Evolutionary conservation across 73 alveolate species (phyloP).

Genomic region (Blepharisma japonicum): DNA sequence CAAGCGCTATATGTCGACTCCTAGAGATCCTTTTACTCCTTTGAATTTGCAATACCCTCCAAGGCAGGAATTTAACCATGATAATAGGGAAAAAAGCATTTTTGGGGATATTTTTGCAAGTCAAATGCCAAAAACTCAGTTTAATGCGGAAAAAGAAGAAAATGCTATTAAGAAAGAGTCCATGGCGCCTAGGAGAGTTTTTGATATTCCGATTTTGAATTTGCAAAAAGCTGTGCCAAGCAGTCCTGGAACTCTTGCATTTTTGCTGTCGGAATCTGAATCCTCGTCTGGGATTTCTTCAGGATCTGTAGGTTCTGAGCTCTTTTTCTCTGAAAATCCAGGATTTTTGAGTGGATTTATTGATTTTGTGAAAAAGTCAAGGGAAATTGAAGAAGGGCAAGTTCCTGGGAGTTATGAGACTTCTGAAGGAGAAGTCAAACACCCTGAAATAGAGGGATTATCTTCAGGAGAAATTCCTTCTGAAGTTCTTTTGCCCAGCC

Average conservation of each 20-base stretch:
- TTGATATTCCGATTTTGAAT: constrained; percentile 1
- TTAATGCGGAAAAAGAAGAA: constrained; percentile 2
- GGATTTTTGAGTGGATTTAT: constrained; percentile 10
- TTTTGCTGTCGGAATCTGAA: constrained; percentile 4
- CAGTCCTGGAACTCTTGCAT: not conserved
- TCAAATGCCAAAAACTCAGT: not conserved
- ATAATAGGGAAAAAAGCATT: not conserved
- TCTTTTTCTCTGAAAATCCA: constrained; percentile 1
- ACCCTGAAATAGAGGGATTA: not conserved
- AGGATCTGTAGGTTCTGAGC: constrained; percentile 19
- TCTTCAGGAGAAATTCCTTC: constrained; percentile 8
- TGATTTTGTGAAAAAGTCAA: constrained; percentile 2
- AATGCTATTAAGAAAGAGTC: not conserved
- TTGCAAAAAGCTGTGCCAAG: not conserved
- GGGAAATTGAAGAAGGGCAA: constrained; percentile 30
- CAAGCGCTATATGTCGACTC: not conserved
- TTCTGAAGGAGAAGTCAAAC: constrained; percentile 18
- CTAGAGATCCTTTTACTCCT: not conserved
- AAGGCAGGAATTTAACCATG: not conserved
- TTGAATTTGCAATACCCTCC: not conserved
- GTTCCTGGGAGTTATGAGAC: constrained; percentile 18
- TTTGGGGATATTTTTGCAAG: not conserved
- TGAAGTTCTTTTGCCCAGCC: not conserved
- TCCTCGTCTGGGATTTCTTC: not conserved
- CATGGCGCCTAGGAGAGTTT: not conserved